Evolutionary conservation across 108 stramenopile species (phyloP).

Genomic region (Cylindrotheca fusiformis): DNA sequence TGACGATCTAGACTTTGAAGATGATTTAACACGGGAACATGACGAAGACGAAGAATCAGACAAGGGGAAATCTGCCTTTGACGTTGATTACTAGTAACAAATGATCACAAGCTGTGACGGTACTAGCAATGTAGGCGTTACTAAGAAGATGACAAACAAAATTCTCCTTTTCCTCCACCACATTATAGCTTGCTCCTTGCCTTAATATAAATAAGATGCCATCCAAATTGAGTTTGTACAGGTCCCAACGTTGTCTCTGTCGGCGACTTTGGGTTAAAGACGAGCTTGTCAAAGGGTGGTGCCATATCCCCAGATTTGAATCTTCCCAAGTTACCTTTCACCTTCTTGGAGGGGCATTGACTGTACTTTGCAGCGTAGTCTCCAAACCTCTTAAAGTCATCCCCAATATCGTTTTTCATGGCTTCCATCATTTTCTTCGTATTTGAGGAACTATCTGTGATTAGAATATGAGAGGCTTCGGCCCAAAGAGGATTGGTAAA

Average conservation of each 20-base stretch:
- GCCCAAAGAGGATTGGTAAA: constrained; percentile 27
- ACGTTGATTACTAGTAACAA: too few relatives aligned
- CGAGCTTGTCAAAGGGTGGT: constrained; percentile 57
- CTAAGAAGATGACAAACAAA: too few relatives aligned
- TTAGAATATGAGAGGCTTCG: constrained; percentile 61
- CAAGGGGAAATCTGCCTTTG: too few relatives aligned
- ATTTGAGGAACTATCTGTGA: constrained; percentile 43
- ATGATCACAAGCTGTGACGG: too few relatives aligned
- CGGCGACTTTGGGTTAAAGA: constrained; percentile 49
- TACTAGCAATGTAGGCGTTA: too few relatives aligned
- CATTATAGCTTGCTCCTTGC: constrained; percentile 33
- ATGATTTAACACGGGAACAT: neutral
- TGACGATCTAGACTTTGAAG: constrained; percentile 25
- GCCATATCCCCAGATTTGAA: constrained; percentile 60
- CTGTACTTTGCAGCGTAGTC: constrained; percentile 44
- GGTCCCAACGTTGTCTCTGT: constrained; percentile 48
- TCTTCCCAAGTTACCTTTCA: constrained; percentile 50
- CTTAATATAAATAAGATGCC: constrained; percentile 69
- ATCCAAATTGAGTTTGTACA: constrained; percentile 67
- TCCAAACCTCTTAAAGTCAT: constrained; percentile 47
- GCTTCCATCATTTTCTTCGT: constrained; percentile 38
- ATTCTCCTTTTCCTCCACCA: too few relatives aligned
- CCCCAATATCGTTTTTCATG: constrained; percentile 47
- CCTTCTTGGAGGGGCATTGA: constrained; percentile 59
- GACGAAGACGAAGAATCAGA: neutral